phyloP scores from a whole-genome alignment of 768 basidiomycete genomes.

The Mycena olivaceomarginata region DNA sequence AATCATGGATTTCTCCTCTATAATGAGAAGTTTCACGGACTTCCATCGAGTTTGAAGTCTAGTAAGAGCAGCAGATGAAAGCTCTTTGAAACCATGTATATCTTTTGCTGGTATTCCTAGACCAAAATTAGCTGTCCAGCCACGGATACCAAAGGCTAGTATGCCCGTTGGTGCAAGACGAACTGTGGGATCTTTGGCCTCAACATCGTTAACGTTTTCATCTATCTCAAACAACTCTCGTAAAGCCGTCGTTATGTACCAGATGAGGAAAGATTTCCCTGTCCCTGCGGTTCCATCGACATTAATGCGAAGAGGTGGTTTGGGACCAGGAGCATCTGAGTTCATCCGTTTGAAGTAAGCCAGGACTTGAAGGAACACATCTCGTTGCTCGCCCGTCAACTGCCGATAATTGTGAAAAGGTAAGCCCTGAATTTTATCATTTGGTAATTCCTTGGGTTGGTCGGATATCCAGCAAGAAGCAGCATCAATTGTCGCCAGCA shows the following conservation, averaged over 20 bases:
- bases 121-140: conserved; percentile 46
- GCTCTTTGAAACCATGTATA: conserved; percentile 10
- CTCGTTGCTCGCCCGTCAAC: conserved; percentile 20
- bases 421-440: conserved; percentile 31
- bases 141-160: conserved; percentile 49
- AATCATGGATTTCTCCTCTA: too few species aligned
- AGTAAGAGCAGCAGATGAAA: conserved; percentile 29
- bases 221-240: too few species aligned
- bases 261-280: conserved; percentile 51
- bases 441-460: not conserved
- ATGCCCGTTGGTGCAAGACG: conserved; percentile 51
- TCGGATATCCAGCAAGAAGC: conserved; percentile 44
- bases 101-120: conserved; percentile 40
- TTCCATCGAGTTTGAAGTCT: conserved; percentile 45
- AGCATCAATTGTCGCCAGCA: conserved; percentile 5
- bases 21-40: conserved; percentile 43
- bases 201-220: conserved; percentile 29
- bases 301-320: conserved; percentile 44
- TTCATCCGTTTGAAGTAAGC: conserved; percentile 37
- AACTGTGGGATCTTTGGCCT: conserved; percentile 45
- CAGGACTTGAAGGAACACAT: conserved; percentile 41
- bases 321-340: conserved; percentile 9
- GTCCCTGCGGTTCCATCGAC: conserved; percentile 54
- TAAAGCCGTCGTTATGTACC: conserved; percentile 40
- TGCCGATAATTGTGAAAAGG: conserved; percentile 38